A percentile compares a stretch with the other conserved stretches of the same genome.
phyloP scores from a whole-genome alignment of 768 basidiomycete species.

The Leccinum disarticulatum region DNA sequence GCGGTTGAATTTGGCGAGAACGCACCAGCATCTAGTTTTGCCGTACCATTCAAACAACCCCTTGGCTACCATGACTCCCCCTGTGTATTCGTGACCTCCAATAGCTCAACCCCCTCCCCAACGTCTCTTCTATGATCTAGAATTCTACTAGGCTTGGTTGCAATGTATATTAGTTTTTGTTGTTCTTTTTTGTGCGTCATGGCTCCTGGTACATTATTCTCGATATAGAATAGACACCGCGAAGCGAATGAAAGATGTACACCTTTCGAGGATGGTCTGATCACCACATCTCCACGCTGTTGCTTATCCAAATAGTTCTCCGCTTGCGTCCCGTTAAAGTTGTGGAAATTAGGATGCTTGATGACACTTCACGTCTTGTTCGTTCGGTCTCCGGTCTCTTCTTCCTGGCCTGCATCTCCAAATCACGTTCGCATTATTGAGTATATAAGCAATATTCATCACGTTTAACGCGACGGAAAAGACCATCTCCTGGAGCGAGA shows the following conservation, averaged over 20 bases:
- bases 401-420: conserved; percentile 73
- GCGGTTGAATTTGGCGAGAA: conserved; percentile 32
- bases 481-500: conserved; percentile 58
- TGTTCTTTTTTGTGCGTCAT: conserved; percentile 17
- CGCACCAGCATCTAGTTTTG: conserved; percentile 28
- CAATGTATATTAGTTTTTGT: conserved; percentile 18
- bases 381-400: conserved; percentile 81
- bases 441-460: conserved; percentile 58
- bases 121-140: conserved; percentile 58
- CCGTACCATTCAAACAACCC: conserved; percentile 31
- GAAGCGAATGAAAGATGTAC: conserved; percentile 21
- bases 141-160: conserved; percentile 30
- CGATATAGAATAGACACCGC: conserved; percentile 29
- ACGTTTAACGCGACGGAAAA: conserved; percentile 54
- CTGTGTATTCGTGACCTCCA: conserved; percentile 39
- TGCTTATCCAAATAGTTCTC: conserved; percentile 87
- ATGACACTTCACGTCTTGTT: conserved; percentile 69
- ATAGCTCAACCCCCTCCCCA: conserved; percentile 42
- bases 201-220: conserved; percentile 20
- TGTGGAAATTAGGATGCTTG: conserved; percentile 98
- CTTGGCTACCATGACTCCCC: conserved; percentile 42
- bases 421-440: conserved; percentile 60
- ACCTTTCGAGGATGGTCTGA: conserved; percentile 94
- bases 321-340: conserved; percentile 87
- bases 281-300: conserved; percentile 95